Percentiles rank a stretch among this genome's conserved stretches.
Conservation (phyloP, 2,329 filamentous ascomycete species). For the Pyricularia grisea region DNA sequence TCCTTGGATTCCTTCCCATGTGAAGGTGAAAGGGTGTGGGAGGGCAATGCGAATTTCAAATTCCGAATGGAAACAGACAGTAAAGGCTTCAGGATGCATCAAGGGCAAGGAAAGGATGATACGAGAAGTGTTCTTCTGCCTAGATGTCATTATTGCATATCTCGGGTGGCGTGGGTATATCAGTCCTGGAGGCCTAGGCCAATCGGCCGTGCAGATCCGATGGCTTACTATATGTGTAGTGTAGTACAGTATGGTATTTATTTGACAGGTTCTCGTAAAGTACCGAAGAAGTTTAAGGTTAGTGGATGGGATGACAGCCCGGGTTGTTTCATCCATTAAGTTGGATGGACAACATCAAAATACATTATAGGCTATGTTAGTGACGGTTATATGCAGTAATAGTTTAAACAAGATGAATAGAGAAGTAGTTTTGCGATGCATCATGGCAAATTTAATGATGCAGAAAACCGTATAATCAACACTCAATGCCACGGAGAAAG, state of each 20-base stretch:
- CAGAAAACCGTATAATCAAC: neutral
- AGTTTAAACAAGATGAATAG: no score
- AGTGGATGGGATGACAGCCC: neutral
- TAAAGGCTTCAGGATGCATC: neutral
- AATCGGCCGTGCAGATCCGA: neutral
- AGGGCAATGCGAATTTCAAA: neutral
- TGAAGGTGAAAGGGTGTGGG: neutral
- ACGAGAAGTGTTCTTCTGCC: neutral
- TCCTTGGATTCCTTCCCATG: neutral
- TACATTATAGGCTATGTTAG: neutral
- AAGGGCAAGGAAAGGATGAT: neutral
- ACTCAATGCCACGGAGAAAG: neutral
- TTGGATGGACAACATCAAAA: neutral
- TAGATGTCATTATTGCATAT: neutral
- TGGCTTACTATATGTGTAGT: neutral
- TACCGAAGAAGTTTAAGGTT: neutral
- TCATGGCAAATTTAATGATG: neutral
- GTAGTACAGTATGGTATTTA: neutral
- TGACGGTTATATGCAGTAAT: neutral
- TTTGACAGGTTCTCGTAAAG: neutral
- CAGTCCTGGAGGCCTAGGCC: neutral
- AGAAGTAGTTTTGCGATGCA: neutral
- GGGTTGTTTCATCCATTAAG: neutral
- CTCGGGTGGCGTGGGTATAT: neutral
- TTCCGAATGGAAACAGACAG: neutral